These are phyloP conservation scores for Cladophialophora carrionii DNA, from an alignment of 2,329 filamentous ascomycete species.

Conservation along the genomic window DNA sequence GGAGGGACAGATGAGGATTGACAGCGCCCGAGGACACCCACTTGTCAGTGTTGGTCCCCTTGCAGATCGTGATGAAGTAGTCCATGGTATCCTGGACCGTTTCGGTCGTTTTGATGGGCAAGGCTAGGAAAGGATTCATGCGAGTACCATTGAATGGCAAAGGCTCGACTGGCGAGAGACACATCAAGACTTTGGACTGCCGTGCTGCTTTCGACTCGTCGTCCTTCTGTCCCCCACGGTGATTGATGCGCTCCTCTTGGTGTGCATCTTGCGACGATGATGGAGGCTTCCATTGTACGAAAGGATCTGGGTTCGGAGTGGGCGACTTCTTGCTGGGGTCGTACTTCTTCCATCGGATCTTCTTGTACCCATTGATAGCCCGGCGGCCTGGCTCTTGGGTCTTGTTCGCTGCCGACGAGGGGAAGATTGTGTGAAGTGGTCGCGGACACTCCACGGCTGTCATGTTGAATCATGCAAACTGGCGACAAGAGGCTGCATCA, in stretches of 20 bases:
- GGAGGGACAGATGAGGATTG: constrained; percentile 35
- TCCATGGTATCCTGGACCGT: constrained; percentile 31
- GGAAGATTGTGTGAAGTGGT: constrained; percentile 9
- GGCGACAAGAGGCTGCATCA: neutral
- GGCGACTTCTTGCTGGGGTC: constrained; percentile 22
- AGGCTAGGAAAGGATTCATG: constrained; percentile 29
- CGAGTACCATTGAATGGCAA: constrained; percentile 32
- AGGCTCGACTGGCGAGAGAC: constrained; percentile 28
- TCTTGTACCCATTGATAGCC: constrained; percentile 19
- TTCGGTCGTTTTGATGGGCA: constrained; percentile 33
- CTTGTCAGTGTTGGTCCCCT: constrained; percentile 13
- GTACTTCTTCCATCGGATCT: constrained; percentile 30
- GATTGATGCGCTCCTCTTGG: constrained; percentile 1
- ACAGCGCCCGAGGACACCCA: constrained; percentile 13
- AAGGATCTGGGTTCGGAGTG: constrained; percentile 10
- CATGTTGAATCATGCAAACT: constrained; percentile 1
- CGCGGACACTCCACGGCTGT: constrained; percentile 7
- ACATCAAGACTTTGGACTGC: neutral
- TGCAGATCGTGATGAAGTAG: constrained; percentile 33
- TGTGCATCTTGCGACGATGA: neutral
- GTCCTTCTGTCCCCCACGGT: constrained; percentile 3
- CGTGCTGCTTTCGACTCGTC: neutral
- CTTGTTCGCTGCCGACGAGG: constrained; percentile 5
- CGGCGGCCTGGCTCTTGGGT: constrained; percentile 3
- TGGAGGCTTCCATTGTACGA: constrained; percentile 30